Evolutionary conservation across 768 basidiomycete genomes (phyloP), one percentile per base, ranked within the genome.

Genomic region (Postia placenta): DNA sequence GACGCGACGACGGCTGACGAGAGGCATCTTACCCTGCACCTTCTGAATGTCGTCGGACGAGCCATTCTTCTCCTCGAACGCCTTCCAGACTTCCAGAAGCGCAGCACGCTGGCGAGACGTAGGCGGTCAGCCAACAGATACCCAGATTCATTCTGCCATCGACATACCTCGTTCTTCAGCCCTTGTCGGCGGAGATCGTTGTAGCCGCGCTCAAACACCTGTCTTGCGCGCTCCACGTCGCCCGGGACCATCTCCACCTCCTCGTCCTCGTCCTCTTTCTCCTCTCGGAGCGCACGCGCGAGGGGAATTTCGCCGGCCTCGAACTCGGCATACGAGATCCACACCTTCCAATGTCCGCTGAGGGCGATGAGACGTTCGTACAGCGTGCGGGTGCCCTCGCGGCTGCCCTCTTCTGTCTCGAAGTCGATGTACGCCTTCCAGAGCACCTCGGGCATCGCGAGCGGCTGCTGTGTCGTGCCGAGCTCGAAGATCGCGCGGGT

Each of bases 391-490:
- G 89, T 86, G 14, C 80, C 76, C 49, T 88, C 88, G 35, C 92
- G 81, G 56, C 97, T 93, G 57, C 92, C 92, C 65, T 96, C 92
- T 51, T 90, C 88, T 49, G 85, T 82, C 68, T 98, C 95, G 58
- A 96, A 96, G 66, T 97, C 95, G 68, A 97, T 90, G 66, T 92
- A 97, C 4, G 92, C 89, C 64, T 95, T 93, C 89, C 89, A 92
- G 7, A 93, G 71, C 5, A 92, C 69, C 64, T 98, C 95, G 2
- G 95, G 95, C 92, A 95, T 95, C 42, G 93, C 91, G 28, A 97
- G 74, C 14, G 86, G 80, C 0, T 80, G 70, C 61, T 96, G 94
- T 5, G 83, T 75, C 20, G 91, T 78, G 5, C 87, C 94, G 19
- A 97, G 82, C 66, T 96, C 93, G 69, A 92, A 97, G 60, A 98